Conservation (phyloP, 2,329 filamentous ascomycete genomes). For the Dryadomyces quercivorus region DNA sequence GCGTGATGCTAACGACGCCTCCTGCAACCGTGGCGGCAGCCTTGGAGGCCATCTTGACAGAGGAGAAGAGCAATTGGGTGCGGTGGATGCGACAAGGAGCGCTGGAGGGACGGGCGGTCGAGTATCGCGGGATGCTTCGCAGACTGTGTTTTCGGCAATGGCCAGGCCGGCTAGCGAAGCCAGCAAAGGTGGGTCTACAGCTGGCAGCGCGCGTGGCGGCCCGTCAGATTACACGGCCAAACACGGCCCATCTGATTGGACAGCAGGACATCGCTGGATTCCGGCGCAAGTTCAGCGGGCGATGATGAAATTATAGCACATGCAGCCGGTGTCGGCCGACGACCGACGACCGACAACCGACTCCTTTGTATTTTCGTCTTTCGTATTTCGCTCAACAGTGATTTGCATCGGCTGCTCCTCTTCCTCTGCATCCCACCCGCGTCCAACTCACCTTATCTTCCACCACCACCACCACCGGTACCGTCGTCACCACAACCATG, state of each 20-base stretch:
- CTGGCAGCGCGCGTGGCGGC: slow-evolving; percentile 1
- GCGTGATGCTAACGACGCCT: slow-evolving; percentile 41
- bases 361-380: neutral
- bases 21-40: slow-evolving; percentile 42
- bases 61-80: neutral
- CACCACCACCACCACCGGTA: neutral
- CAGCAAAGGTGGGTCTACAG: slow-evolving; percentile 3
- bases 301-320: no score
- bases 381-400: no score
- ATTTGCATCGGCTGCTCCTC: no score
- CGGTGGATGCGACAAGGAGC: neutral
- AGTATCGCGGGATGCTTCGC: no score
- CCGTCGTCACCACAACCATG: neutral
- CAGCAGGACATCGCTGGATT: neutral
- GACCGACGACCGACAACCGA: no score
- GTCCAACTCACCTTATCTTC: neutral
- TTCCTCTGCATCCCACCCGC: no score
- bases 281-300: neutral
- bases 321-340: no score
- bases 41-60: slow-evolving; percentile 43
- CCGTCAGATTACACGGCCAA: slow-evolving; percentile 1
- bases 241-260: slow-evolving; percentile 3
- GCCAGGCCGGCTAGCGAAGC: neutral
- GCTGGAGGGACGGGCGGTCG: neutral
- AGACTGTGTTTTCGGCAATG: neutral